These are phyloP conservation scores for Bondarzewia mesenterica DNA, from an alignment of 1,284 basidiomycete species.

Conservation along the genomic window DNA sequence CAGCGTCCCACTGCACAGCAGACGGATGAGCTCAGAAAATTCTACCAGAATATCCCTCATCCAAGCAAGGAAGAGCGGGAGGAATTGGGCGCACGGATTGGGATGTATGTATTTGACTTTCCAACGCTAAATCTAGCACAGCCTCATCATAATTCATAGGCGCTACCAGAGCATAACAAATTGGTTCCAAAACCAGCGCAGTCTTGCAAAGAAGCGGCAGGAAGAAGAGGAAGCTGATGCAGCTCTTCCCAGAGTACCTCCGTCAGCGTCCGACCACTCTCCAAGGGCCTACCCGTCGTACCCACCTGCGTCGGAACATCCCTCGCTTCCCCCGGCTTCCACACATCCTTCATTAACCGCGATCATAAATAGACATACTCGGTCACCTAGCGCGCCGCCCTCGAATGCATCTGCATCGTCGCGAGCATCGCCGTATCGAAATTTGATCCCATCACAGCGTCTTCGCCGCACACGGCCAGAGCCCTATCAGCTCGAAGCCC, in stretches of 20 bases:
- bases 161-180: slow-evolving; percentile 70
- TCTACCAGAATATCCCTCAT: slow-evolving; percentile 54
- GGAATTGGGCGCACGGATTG: slow-evolving; percentile 54
- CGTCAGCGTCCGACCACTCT: slow-evolving; percentile 10
- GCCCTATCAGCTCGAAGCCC: slow-evolving; percentile 63
- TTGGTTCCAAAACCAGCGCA: slow-evolving; percentile 80
- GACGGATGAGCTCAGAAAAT: slow-evolving; percentile 54
- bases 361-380: slow-evolving; percentile 10
- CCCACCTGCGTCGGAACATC: slow-evolving; percentile 20
- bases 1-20: slow-evolving; percentile 56
- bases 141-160: slow-evolving; percentile 33
- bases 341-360: slow-evolving; percentile 9
- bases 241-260: not conserved
- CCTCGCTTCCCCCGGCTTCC: slow-evolving; percentile 11
- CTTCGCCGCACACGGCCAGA: slow-evolving; percentile 64
- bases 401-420: slow-evolving; percentile 23
- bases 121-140: slow-evolving; percentile 5
- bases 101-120: slow-evolving; percentile 49
- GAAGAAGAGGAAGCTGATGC: slow-evolving; percentile 33
- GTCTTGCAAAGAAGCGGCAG: slow-evolving; percentile 58
- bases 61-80: slow-evolving; percentile 60
- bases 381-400: slow-evolving; percentile 21
- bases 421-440: slow-evolving; percentile 25
- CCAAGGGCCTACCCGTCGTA: slow-evolving; percentile 21
- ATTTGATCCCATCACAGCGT: slow-evolving; percentile 17